Percentiles rank a stretch among this genome's conserved stretches.
Conservation (phyloP, 176 grass and related monocot species). For the Aegilops sharonensis region DNA sequence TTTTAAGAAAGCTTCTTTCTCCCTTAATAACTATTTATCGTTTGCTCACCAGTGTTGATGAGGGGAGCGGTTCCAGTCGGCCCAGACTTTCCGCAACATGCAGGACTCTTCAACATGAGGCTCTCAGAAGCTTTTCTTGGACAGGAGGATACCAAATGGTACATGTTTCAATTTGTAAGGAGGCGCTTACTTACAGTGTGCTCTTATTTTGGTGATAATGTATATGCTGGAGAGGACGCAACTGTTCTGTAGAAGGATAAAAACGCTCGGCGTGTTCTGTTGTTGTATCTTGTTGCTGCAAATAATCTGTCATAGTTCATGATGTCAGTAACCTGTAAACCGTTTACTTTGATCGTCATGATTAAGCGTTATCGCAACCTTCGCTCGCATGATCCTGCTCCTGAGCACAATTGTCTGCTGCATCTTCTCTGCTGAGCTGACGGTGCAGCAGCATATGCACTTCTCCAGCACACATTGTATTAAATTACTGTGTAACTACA, state of each 20-base stretch:
- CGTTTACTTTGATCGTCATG: not conserved
- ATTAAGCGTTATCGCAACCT: not conserved
- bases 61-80: constrained; percentile 46
- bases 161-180: not conserved
- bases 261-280: not conserved
- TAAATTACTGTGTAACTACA: not conserved
- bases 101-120: constrained; percentile 23
- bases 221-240: not conserved
- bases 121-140: constrained; percentile 12
- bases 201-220: not conserved
- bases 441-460: not conserved
- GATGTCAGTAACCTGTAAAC: not conserved
- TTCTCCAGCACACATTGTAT: not conserved
- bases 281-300: not conserved
- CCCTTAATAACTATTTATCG: constrained; percentile 3
- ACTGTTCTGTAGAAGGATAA: not conserved
- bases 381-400: not conserved
- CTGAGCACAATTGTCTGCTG: not conserved
- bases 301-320: not conserved
- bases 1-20: not conserved
- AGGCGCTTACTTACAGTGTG: not conserved
- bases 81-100: constrained; percentile 27
- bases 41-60: constrained; percentile 53
- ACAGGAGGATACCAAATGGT: constrained; percentile 15
- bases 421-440: not conserved